phyloP scores from a whole-genome alignment of 805 yeast genomes.

The Metschnikowia sp. region DNA sequence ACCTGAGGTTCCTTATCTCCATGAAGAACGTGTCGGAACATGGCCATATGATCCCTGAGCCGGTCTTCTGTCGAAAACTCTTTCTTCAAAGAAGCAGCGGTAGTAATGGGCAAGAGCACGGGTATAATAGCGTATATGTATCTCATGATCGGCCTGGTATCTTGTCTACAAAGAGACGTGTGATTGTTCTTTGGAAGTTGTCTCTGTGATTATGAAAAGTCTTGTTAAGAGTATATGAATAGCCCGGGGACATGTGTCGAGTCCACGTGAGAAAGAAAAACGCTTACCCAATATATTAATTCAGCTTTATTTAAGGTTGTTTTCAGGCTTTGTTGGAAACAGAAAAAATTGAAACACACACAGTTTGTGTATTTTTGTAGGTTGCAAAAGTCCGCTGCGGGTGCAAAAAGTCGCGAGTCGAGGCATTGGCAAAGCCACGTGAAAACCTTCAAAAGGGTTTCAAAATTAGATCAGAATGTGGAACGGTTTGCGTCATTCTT shows the following conservation, averaged over 20 bases:
- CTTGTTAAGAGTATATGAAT: too few species aligned
- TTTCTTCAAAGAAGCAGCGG: not conserved
- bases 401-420: not conserved
- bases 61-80: not conserved
- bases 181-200: not conserved
- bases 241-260: too few species aligned
- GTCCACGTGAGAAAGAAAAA: too few species aligned
- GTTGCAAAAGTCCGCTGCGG: constrained; percentile 1
- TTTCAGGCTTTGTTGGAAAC: too few species aligned
- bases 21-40: constrained; percentile 3
- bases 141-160: not conserved
- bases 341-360: not conserved
- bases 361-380: not conserved
- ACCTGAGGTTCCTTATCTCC: not conserved
- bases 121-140: not conserved
- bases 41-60: constrained; percentile 4
- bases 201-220: not conserved
- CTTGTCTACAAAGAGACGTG: not conserved
- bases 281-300: too few species aligned
- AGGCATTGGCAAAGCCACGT: not conserved
- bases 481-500: too few species aligned
- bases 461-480: too few species aligned
- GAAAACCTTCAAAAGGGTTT: not conserved
- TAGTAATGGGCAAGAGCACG: not conserved
- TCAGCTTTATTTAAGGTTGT: too few species aligned